Conservation (phyloP, 495 filamentous ascomycete genomes). For the Penicillium paradoxum region DNA sequence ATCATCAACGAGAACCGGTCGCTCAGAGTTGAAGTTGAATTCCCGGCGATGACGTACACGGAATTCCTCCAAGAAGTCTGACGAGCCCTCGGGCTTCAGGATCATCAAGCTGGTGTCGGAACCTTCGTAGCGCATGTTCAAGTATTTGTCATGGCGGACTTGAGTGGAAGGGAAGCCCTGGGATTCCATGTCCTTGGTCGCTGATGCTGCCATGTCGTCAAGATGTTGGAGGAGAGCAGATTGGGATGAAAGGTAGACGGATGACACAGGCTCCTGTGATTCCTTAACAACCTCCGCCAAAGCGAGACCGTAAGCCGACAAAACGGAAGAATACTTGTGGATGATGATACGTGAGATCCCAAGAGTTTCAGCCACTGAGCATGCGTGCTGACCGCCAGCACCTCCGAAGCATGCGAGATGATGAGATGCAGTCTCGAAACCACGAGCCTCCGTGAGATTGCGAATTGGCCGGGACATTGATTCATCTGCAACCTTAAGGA, state of each 20-base stretch:
- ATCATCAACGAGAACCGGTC: slow-evolving; percentile 48
- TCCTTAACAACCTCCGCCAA: slow-evolving; percentile 51
- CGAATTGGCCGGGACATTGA: slow-evolving; percentile 52
- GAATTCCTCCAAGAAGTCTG: slow-evolving; percentile 42
- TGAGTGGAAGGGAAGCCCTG: slow-evolving; percentile 38
- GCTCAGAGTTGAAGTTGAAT: slow-evolving; percentile 49
- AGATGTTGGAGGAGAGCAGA: slow-evolving; percentile 31
- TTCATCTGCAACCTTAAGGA: slow-evolving; percentile 51
- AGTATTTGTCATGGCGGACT: slow-evolving; percentile 45
- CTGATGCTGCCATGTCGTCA: slow-evolving; percentile 25
- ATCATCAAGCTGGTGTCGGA: slow-evolving; percentile 53
- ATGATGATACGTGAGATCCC: slow-evolving; percentile 50
- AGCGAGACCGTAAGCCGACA: slow-evolving; percentile 51
- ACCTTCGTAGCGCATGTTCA: slow-evolving; percentile 52
- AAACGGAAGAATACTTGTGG: slow-evolving; percentile 49
- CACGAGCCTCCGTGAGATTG: slow-evolving; percentile 48
- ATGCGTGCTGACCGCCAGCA: slow-evolving; percentile 52
- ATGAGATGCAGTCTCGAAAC: slow-evolving; percentile 47
- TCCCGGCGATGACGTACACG: slow-evolving; percentile 45
- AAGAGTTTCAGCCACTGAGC: slow-evolving; percentile 46
- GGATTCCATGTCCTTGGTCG: slow-evolving; percentile 34
- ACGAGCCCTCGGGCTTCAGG: slow-evolving; percentile 33
- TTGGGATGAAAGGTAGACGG: slow-evolving; percentile 32
- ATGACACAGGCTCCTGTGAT: slow-evolving; percentile 45
- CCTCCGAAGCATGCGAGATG: slow-evolving; percentile 52